Evolutionary conservation across 2,329 filamentous ascomycete species (phyloP), one percentile per base, ranked within the genome.

Genomic region (Fusarium marasasianum): DNA sequence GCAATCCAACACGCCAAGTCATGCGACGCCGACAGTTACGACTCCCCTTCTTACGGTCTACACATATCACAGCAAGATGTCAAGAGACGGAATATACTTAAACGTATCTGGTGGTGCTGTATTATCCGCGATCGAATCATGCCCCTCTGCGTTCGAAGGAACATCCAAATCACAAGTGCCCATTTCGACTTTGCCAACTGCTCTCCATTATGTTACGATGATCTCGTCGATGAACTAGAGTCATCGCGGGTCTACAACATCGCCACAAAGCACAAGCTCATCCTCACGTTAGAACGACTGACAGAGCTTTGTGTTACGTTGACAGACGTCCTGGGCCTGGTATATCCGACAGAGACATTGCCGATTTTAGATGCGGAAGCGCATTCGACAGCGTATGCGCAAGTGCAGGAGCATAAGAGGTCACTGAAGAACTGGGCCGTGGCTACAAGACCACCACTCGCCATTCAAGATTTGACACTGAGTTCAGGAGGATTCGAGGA

Each of bases 101-200:
- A 76, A 8, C 73, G 73, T 1, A 51, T 76, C 1, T 76, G 73
- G 73, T 76, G 73, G 73, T 76, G 73, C 2, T 76, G 73, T 1
- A 69, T 76, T 5, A 72, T 76, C 18, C 73, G 73, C 31, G 73
- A 76, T 11, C 55, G 73, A 18, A 72, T 76, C 12, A 72, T 76
- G 73, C 68, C 73, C 0, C 58, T 76, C 1, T 76, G 73, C 7
- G 71, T 76, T 11, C 74, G 73, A 2, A 56, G 73, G 13, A 76
- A 71, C 2, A 76, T 76, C 3, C 73, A 76, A 14, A 74, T 76
- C 1, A 72, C 73, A 0, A 63, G 56, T 9, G 24, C 48, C 17
- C 50, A 71, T n/a, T 75, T 75, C 13, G 66, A 75, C 66, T 75
- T 75, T 65, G 58, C 50, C 1, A 48, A 51, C 3, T 58, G 61